phyloP scores from a whole-genome alignment of 1,139 yeast species.

The Candida sp. region DNA sequence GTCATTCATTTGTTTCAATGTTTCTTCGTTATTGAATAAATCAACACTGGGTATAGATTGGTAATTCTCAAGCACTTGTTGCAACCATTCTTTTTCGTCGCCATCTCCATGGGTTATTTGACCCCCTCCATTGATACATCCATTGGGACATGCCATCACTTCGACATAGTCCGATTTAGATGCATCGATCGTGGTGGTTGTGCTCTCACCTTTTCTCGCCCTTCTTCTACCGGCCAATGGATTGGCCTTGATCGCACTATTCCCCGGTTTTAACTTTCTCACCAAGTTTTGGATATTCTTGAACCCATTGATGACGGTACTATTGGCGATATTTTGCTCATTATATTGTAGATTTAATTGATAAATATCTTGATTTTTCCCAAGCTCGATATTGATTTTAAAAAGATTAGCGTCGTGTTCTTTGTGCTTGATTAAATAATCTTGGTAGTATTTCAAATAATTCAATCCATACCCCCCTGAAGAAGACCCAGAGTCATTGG shows the following conservation, averaged over 20 bases:
- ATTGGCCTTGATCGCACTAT: slow-evolving; percentile 19
- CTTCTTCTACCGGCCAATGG: slow-evolving; percentile 43
- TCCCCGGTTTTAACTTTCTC: slow-evolving; percentile 61
- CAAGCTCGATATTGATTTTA: slow-evolving; percentile 35
- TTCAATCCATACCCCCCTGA: slow-evolving; percentile 88
- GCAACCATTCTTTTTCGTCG: slow-evolving; percentile 42
- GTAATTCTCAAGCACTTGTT: slow-evolving; percentile 26
- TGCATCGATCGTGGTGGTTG: slow-evolving; percentile 49
- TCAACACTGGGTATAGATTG: slow-evolving; percentile 20
- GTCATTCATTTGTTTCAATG: slow-evolving; percentile 12
- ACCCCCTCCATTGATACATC: slow-evolving; percentile 98
- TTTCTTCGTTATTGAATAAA: slow-evolving; percentile 11
- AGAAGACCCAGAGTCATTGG: slow-evolving; percentile 71
- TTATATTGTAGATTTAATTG: slow-evolving; percentile 55
- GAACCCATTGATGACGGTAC: slow-evolving; percentile 87
- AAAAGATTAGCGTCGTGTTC: slow-evolving; percentile 17
- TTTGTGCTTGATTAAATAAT: slow-evolving; percentile 17
- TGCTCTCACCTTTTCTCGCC: slow-evolving; percentile 21
- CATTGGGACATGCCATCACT: slow-evolving; percentile 98
- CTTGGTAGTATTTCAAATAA: slow-evolving; percentile 43
- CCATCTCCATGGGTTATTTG: slow-evolving; percentile 53
- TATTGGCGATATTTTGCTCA: slow-evolving; percentile 47
- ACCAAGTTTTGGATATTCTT: slow-evolving; percentile 93
- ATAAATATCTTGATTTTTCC: slow-evolving; percentile 73
- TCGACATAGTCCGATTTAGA: slow-evolving; percentile 79